Evolutionary conservation across 1,284 basidiomycete species (phyloP).

Genomic region (Malassezia dermatis): DNA sequence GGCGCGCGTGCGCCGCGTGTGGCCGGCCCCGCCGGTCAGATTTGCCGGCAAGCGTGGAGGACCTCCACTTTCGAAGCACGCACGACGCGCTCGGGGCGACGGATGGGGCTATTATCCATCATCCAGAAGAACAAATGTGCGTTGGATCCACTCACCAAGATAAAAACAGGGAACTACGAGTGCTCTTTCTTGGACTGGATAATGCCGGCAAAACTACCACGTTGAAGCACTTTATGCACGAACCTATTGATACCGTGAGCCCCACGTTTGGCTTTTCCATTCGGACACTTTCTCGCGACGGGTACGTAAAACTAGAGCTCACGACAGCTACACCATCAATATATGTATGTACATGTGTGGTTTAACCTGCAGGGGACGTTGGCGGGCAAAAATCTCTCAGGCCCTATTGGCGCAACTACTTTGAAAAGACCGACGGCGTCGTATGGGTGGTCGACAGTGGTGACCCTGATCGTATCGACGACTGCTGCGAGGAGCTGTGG

Average conservation of each 20-base stretch:
- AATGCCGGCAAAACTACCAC: slow-evolving; percentile 99
- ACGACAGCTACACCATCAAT: slow-evolving; percentile 71
- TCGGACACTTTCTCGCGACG: slow-evolving; percentile 80
- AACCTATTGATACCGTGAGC: slow-evolving; percentile 59
- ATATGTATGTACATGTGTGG: slow-evolving; percentile 60
- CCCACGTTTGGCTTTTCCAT: slow-evolving; percentile 98
- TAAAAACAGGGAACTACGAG: slow-evolving; percentile 77
- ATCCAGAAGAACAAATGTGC: slow-evolving; percentile 91
- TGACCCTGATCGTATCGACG: slow-evolving; percentile 74
- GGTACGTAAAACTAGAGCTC: slow-evolving; percentile 55
- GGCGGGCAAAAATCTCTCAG: slow-evolving; percentile 89
- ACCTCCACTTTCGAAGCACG: background rate
- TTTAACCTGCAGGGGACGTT: slow-evolving; percentile 68
- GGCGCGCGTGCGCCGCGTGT: background rate
- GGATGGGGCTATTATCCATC: slow-evolving; percentile 76
- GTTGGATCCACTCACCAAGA: slow-evolving; percentile 17
- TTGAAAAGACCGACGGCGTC: slow-evolving; percentile 93
- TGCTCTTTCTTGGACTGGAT: slow-evolving; percentile 97
- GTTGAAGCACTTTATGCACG: slow-evolving; percentile 80
- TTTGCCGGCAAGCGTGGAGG: background rate
- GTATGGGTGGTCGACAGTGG: slow-evolving; percentile 98
- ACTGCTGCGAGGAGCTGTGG: slow-evolving; percentile 78
- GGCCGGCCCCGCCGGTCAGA: background rate
- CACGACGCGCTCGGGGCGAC: background rate
- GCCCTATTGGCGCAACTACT: slow-evolving; percentile 98